Conservation (phyloP, 2,329 filamentous ascomycete species). For the Fusarium odoratissimum region DNA sequence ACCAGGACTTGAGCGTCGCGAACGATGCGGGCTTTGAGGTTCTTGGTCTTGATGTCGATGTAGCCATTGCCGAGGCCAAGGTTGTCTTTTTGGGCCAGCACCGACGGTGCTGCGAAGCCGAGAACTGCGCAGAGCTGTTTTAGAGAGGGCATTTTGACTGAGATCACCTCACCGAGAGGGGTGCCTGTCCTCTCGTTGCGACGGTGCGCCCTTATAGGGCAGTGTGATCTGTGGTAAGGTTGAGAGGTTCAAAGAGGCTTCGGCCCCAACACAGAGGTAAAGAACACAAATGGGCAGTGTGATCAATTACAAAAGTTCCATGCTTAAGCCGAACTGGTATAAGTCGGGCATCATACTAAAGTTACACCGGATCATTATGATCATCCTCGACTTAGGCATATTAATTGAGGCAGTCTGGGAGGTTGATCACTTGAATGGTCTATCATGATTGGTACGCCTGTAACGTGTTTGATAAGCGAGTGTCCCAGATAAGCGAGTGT, state of each 20-base stretch:
- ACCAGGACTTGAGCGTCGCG: slow-evolving; percentile 60
- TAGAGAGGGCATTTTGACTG: slow-evolving; percentile 3
- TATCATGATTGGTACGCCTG: background rate
- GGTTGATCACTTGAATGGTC: background rate
- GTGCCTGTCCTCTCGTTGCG: background rate
- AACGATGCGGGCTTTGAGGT: slow-evolving; percentile 57
- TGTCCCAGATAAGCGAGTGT: too few relatives aligned
- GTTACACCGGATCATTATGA: background rate
- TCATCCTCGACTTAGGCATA: background rate
- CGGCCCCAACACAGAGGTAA: too few relatives aligned
- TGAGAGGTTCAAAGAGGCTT: too few relatives aligned
- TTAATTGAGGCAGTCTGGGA: background rate
- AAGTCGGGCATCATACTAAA: background rate
- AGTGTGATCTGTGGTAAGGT: too few relatives aligned
- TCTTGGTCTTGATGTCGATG: slow-evolving; percentile 53
- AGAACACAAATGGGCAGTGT: too few relatives aligned
- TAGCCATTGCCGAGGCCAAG: slow-evolving; percentile 56
- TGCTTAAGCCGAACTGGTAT: too few relatives aligned
- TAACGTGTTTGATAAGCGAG: too few relatives aligned
- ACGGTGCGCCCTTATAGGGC: background rate
- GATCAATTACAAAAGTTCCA: background rate
- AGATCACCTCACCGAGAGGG: too few relatives aligned
- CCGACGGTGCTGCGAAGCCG: background rate
- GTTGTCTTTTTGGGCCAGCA: slow-evolving; percentile 25
- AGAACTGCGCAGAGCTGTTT: background rate